phyloP scores from a whole-genome alignment of 306 rosid species.

The Cicer pinnatifidum region DNA sequence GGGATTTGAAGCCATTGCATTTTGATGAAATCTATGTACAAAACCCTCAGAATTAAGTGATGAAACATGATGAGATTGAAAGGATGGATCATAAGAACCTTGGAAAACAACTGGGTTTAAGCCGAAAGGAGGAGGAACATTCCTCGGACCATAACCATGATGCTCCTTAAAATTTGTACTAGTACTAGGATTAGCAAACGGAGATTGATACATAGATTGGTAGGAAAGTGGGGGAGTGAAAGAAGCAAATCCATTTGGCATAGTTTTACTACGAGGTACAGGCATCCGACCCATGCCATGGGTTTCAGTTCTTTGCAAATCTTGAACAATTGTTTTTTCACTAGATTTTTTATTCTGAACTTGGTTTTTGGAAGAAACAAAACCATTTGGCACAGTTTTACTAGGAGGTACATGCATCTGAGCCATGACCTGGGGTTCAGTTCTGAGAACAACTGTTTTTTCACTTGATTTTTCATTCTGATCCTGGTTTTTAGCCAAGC shows the following conservation, averaged over 20 bases:
- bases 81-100: conserved; percentile 18
- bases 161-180: conserved; percentile 34
- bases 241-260: conserved; percentile 18
- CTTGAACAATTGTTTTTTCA: conserved; percentile 6
- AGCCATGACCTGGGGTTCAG: conserved; percentile 7
- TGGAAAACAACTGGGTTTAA: conserved; percentile 20
- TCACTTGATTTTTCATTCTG: neutral
- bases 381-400: neutral
- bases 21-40: conserved; percentile 29
- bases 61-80: conserved; percentile 15
- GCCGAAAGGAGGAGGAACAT: conserved; percentile 33
- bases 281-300: conserved; percentile 18
- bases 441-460: conserved; percentile 5
- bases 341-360: conserved; percentile 9
- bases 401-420: conserved; percentile 15
- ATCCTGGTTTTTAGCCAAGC: conserved; percentile 6
- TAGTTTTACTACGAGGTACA: neutral
- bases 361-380: neutral
- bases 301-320: conserved; percentile 33
- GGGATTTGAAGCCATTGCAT: conserved; percentile 29
- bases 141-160: conserved; percentile 12
- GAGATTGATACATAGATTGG: conserved; percentile 33
- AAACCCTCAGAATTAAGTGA: conserved; percentile 13
- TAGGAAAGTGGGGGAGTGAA: conserved; percentile 15
- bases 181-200: conserved; percentile 30